Evolutionary conservation across 257 asterid species (phyloP).

Genomic region (Echites panduratus): DNA sequence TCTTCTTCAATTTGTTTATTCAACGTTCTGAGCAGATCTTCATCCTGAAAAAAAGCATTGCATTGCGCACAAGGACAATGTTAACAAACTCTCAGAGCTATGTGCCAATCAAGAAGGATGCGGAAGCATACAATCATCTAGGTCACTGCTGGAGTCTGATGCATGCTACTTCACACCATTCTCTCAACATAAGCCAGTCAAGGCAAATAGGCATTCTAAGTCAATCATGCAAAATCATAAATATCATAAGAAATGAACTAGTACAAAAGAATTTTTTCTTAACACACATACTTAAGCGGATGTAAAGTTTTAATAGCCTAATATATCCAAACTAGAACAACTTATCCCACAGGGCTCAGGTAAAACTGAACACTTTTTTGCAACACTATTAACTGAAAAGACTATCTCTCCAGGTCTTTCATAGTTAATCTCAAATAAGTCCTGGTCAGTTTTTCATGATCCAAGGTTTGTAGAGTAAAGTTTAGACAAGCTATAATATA

Average conservation of each 20-base stretch:
- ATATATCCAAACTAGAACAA: neutral
- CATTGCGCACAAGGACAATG: slow-evolving; percentile 9
- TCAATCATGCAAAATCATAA: neutral
- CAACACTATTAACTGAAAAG: neutral
- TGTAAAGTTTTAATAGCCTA: neutral
- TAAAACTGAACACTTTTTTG: neutral
- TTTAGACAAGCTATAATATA: neutral
- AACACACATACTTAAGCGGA: neutral
- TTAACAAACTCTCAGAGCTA: neutral
- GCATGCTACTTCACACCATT: neutral
- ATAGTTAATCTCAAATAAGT: neutral
- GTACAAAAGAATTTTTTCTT: neutral
- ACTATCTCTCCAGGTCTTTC: neutral
- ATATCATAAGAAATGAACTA: neutral
- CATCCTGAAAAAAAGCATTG: slow-evolving; percentile 60
- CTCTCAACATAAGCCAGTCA: neutral
- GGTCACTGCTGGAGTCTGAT: neutral
- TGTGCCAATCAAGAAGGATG: neutral
- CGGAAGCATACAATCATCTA: neutral
- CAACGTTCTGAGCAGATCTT: slow-evolving; percentile 70
- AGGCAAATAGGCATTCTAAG: neutral
- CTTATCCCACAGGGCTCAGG: neutral
- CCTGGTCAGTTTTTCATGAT: neutral
- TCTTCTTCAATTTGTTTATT: slow-evolving; percentile 94
- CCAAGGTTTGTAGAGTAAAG: neutral